Evolutionary conservation across 164 flowering plant genomes (phyloP), one percentile per base, ranked within the genome.

Genomic region (Vitis riparia): DNA sequence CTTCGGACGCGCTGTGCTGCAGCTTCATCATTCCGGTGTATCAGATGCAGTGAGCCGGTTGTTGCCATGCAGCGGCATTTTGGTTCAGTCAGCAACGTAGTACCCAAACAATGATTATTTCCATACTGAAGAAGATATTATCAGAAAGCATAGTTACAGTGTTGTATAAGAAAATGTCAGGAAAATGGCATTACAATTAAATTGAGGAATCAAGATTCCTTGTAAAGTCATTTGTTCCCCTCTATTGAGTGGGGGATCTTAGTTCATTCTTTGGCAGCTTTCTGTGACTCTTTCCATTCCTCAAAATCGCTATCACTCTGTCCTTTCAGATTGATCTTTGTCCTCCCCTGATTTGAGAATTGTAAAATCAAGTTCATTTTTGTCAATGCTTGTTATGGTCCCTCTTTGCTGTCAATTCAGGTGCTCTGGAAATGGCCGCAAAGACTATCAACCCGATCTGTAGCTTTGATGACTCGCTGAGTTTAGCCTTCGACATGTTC

Each of bases 1-100:
- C 97, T 96, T 49, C 80, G 91, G 77, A 96, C 99, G 58, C 77
- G 97, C 32, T 93, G 95, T 74, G 87, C 93, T 55, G 90, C 94
- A 12, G 65, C 82, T 58, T 74, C 84, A 14, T 77, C 97, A 14
- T 96, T 92, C 74, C 76, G 92, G 63, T 96, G 97, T 66, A 67
- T 85, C 50, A 80, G 94, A 76, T 92, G 97, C 82, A 88, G 73
- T 63, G 95, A 91, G 78, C 95, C 93, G 0, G 88, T 93, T 66
- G 77, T 80, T 62, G 97, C 98, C 51, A 92, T 96, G 91, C 96
- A 93, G 75, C 86, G 98, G 65, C 84, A 80, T 66, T 79, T 84
- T 57, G 82, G 82, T 30, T 49, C 75, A 12, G 67, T 67, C 10
- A 56, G 62, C 62, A 75, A 62, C 27, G 68, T 53, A 65, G n/a